Base-by-base conservation (phyloP, 495 filamentous ascomycete genomes). In the Thozetella sp. region DNA sequence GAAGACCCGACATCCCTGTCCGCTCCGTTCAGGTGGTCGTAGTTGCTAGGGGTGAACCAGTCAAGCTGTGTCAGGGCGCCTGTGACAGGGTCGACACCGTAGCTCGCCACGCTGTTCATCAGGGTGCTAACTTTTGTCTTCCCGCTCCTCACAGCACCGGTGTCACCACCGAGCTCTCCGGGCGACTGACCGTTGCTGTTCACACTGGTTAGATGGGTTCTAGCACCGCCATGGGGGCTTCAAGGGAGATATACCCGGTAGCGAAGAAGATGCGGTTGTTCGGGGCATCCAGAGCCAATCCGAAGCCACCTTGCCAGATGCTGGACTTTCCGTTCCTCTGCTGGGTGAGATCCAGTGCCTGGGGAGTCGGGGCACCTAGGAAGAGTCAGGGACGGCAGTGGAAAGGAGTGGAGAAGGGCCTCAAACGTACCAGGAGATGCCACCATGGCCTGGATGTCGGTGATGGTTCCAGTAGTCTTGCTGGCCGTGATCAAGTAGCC, bases 1-100 rank as follows among this genome's bases (percentile, higher is more conserved):
- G 68, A 72, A 11, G 78, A 77, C 15, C 78, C 78, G 22, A 80
- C 67, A 66, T 80, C 79, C 40, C 72, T 75, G 57, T 81, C 78
- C 3, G 75, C 76, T 10, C 76, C 76, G 57, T 79, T 77, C 23
- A 77, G 60, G 43, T 68, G 61, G 23, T 61, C 63, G 46, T 74
- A 77, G 57, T 77, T 72, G 68, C 66, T 71, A 2, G 75, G 76
- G 63, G 73, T 75, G 60, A 80, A 78, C 69, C 64, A 72, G 56
- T 80, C 76, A 11, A 69, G 61, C 26, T 76, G 64, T 1, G 53
- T 69, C 19, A 80, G 59, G 3, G 58, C 72, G 12, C 80, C 80
- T 1, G 60, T 53, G 43, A 70, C 71, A 12, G 63, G 56, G 19
- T 69, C 67, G 25, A 83, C 72, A 24, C 59, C 67, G 61, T 79